A percentile compares a stretch with the other conserved stretches of the same genome.
Conservation (phyloP, 2,329 filamentous ascomycete species). For the Alternaria metachromatica region DNA sequence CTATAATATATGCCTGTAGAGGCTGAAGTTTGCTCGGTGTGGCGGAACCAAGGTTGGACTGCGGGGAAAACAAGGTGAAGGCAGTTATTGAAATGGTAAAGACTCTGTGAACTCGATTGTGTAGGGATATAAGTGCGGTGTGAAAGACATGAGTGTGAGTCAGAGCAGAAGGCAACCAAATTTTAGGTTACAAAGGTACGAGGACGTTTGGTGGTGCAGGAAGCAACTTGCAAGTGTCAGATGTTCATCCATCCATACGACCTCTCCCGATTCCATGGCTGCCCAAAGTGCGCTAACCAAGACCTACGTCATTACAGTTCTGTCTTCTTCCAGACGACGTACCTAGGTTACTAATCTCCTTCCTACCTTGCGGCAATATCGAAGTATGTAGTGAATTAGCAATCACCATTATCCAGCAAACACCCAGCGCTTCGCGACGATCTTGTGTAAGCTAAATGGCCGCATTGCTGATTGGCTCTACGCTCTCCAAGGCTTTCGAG, state of each 20-base stretch:
- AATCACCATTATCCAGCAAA: neutral
- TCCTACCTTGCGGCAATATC: neutral
- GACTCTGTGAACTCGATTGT: conserved; percentile 39
- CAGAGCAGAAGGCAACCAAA: conserved; percentile 27
- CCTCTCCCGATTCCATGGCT: conserved; percentile 14
- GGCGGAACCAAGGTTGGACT: conserved; percentile 17
- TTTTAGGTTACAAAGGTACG: conserved; percentile 4
- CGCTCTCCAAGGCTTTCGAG: too few species aligned
- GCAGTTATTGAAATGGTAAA: conserved; percentile 44
- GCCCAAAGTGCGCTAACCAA: conserved; percentile 21
- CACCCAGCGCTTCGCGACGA: neutral
- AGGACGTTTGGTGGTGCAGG: conserved; percentile 10
- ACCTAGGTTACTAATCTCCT: neutral
- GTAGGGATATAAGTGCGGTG: conserved; percentile 30
- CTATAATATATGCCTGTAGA: neutral
- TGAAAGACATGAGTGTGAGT: conserved; percentile 45
- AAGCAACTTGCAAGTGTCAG: conserved; percentile 12
- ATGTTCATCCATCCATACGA: conserved; percentile 11
- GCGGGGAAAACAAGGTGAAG: conserved; percentile 30
- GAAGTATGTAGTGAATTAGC: neutral
- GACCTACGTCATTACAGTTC: conserved; percentile 22
- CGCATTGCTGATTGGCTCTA: conserved; percentile 3
- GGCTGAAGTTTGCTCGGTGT: conserved; percentile 14
- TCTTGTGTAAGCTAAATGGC: neutral
- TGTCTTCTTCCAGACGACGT: neutral